Base-by-base conservation (phyloP, 2,329 filamentous ascomycete species). In the Emericellopsis cladophorae region DNA sequence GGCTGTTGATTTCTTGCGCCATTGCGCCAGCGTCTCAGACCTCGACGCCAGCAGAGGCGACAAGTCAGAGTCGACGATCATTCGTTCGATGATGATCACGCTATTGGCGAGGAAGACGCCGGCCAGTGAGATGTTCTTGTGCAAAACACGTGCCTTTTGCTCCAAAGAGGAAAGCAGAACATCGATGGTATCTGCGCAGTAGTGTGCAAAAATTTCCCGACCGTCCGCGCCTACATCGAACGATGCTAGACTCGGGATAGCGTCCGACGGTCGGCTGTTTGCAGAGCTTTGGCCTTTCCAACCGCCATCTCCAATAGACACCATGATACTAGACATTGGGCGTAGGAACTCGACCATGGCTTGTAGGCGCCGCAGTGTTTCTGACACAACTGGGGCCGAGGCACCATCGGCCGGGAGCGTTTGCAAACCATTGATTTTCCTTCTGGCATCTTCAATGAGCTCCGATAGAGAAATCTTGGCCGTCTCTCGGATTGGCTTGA, bases 61-160 rank as follows among this genome's bases (percentile, higher is more conserved):
- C 5, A 98, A 73, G 36, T 94, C 88, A 1, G 86, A 94, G 38
- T 79, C 77, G 39, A 79, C 76, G 42, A 95, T 86, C 64, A 84
- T 84, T 43, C 88, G 83, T 51, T 94, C 86, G 40, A 95, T 73
- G 38, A 95, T 76, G 44, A 81, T 76, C 44, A 94, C 76, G 47
- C 81, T 87, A 62, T 98, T 98, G 37, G 87, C 86, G 40, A 96
- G 66, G 58, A 96, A 95, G 15, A 95, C 86, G 22, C 89, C 92
- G 39, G 88, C 74, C 4, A 85, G 67, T 21, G 81, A 79, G 59
- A 88, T 92, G 45, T 76, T 77, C 54, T 89, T 88, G 43, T 92
- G 74, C 35, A 92, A 58, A 8, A 72, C 55, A 24, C 81, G 77
- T 5, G 81, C 79, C 48, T 88, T 92, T 44, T 74, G 68, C 46